Conservation (phyloP, 495 filamentous ascomycete species). For the Ramalina intermedia region DNA sequence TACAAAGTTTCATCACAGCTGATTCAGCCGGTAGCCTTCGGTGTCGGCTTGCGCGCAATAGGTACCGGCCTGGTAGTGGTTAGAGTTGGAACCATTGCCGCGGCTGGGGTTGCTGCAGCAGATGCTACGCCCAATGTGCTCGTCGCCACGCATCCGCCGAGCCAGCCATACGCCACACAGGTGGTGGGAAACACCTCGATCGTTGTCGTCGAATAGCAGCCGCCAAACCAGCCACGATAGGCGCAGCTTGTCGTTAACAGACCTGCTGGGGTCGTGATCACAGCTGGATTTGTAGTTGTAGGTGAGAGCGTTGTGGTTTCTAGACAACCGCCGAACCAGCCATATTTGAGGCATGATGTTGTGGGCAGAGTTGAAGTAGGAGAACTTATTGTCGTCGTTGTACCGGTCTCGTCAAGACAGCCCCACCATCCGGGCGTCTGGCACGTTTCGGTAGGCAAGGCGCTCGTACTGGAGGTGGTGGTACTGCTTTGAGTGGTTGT, state of each 20-base stretch:
- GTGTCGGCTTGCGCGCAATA: background rate
- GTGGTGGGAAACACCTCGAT: constrained; percentile 1
- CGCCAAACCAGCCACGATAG: constrained; percentile 1
- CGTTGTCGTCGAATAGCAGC: background rate
- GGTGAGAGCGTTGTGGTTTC: constrained; percentile 10
- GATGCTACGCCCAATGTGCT: background rate
- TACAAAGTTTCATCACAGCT: too few relatives aligned
- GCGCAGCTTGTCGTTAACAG: background rate
- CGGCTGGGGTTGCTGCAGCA: background rate
- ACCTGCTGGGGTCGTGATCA: background rate
- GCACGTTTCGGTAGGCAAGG: constrained; percentile 69
- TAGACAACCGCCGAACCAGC: constrained; percentile 35
- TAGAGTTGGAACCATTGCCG: background rate
- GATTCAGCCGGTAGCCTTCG: background rate
- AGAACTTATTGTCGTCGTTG: constrained; percentile 26
- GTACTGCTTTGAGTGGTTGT: constrained; percentile 42
- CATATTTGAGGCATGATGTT: constrained; percentile 73
- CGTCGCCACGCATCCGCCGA: background rate
- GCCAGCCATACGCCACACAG: background rate
- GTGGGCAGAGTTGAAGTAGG: constrained; percentile 42
- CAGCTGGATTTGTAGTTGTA: background rate
- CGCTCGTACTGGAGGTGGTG: constrained; percentile 32
- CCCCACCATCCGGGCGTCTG: constrained; percentile 68
- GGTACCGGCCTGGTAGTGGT: background rate
- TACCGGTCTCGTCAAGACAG: constrained; percentile 27